A percentile compares a stretch with the other conserved stretches of the same genome.
Conservation (phyloP, 2,329 filamentous ascomycete genomes). For the Pyrenochaeta sp. region DNA sequence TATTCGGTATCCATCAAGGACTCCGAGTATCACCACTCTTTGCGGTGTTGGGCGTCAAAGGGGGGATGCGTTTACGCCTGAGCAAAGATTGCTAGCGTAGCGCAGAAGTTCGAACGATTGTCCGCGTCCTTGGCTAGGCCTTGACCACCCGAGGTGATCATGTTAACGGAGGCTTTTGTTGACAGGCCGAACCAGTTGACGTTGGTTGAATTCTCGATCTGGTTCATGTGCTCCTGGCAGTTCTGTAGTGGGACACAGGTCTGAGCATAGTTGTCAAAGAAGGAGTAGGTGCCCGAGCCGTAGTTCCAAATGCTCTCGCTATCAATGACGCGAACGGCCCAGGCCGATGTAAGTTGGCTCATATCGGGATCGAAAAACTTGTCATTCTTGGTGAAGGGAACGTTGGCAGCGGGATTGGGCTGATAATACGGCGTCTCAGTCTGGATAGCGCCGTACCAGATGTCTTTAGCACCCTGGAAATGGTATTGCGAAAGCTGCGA, state of each 20-base stretch:
- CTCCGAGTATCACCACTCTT: neutral
- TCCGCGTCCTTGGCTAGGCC: slow-evolving; percentile 52
- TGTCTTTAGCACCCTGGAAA: slow-evolving; percentile 65
- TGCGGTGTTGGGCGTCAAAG: neutral
- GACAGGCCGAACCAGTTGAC: slow-evolving; percentile 58
- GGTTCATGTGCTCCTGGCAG: slow-evolving; percentile 62
- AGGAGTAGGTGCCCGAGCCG: slow-evolving; percentile 63
- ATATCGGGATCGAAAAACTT: slow-evolving; percentile 56
- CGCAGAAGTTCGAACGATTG: slow-evolving; percentile 60
- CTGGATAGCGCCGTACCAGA: slow-evolving; percentile 72
- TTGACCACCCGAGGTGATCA: slow-evolving; percentile 53
- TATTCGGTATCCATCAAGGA: slow-evolving; percentile 17
- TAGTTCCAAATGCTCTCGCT: slow-evolving; percentile 55
- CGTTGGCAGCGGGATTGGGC: slow-evolving; percentile 66
- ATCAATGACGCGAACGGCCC: slow-evolving; percentile 56
- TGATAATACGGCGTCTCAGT: slow-evolving; percentile 78
- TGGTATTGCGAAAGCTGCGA: slow-evolving; percentile 76
- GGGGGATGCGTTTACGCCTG: slow-evolving; percentile 21
- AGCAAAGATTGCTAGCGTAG: slow-evolving; percentile 54
- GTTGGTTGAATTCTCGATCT: slow-evolving; percentile 53
- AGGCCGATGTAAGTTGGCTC: slow-evolving; percentile 51
- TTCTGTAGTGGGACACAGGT: slow-evolving; percentile 56
- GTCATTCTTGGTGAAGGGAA: slow-evolving; percentile 62
- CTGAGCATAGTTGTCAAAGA: slow-evolving; percentile 67
- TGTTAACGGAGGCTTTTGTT: slow-evolving; percentile 60